Base-by-base conservation (phyloP, 139 green algal species). In the Haematococcus lacustris region DNA sequence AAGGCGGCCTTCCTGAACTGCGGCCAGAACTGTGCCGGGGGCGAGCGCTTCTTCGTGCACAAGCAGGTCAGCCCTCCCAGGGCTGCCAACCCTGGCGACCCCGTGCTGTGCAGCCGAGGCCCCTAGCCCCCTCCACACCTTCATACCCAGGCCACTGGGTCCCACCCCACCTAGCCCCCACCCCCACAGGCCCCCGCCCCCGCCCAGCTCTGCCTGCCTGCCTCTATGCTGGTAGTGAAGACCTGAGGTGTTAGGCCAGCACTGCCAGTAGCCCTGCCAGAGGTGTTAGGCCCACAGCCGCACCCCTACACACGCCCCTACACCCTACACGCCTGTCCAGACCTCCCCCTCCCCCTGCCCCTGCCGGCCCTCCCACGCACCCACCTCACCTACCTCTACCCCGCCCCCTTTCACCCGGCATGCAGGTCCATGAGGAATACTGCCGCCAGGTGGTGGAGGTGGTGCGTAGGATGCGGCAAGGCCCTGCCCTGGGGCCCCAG, bases 1-100 rank as follows among this genome's bases (percentile, higher is more conserved):
- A 90, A 95, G 37, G 93, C 91, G 13, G 86, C 88, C 2, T 98
- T 95, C 83, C 91, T 97, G 76, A 90, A 88, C 68, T 93, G 89
- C 80, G 94, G 94, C 30, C 93, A 98, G 84, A 99, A 98, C 87
- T 98, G 95, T 73, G 89, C 91, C 2, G 94, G 93, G 33, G 93
- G 93, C 9, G 95, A 99, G 82, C 88, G 95, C 40, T 97, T 98
- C 77, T 90, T 97, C 60, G 90, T 99, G 37, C 92, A 98, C 7
- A 37, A 74, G 1, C 81, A 82, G 66, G 68, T 87, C 13, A 38
- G 47, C 30, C 7, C 13, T n/a, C n/a, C n/a, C n/a, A n/a, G n/a
- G n/a, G n/a, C n/a, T n/a, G n/a, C n/a, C n/a, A n/a, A n/a, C n/a
- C n/a, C n/a, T n/a, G 17, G 53, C 53, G 21, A 64, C 21, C 13